A percentile compares a stretch with the other conserved stretches of the same genome.
phyloP scores from a whole-genome alignment of 495 filamentous ascomycete species.

The Penicillium chermesinum region DNA sequence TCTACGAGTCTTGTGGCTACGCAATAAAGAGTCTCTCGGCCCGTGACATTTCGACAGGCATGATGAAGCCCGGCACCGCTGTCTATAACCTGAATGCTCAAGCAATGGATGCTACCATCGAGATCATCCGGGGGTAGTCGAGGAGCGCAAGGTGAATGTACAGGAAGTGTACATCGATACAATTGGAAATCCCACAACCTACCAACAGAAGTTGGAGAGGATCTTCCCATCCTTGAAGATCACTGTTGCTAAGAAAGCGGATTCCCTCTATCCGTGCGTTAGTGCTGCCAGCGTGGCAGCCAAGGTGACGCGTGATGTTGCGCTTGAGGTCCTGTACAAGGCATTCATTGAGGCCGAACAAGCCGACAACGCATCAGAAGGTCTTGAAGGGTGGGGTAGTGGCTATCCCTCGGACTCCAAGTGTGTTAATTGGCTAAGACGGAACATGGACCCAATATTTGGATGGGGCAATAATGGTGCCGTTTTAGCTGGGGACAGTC shows the following conservation, averaged over 20 bases:
- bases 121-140: conserved; percentile 68
- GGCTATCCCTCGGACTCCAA: conserved; percentile 89
- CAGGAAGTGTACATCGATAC: conserved; percentile 93
- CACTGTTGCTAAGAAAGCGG: conserved; percentile 94
- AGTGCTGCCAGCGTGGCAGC: conserved; percentile 90
- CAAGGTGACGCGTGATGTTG: conserved; percentile 90
- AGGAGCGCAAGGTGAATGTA: conserved; percentile 70
- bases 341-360: conserved; percentile 27
- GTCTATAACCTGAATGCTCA: conserved; percentile 96
- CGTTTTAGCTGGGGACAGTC: conserved; percentile 94
- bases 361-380: conserved; percentile 1
- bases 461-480: conserved; percentile 91
- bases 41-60: conserved; percentile 73
- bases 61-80: conserved; percentile 59
- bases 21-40: conserved; percentile 77
- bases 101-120: conserved; percentile 91
- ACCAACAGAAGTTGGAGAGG: conserved; percentile 78
- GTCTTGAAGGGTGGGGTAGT: conserved; percentile 65
- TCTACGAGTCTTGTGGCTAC: conserved; percentile 71
- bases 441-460: conserved; percentile 87
- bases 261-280: conserved; percentile 88
- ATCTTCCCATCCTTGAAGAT: conserved; percentile 76
- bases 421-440: conserved; percentile 73
- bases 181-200: conserved; percentile 72
- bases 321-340: conserved; percentile 70